Conservation (phyloP, 2,329 filamentous ascomycete genomes). For the Claviceps maximensis region DNA sequence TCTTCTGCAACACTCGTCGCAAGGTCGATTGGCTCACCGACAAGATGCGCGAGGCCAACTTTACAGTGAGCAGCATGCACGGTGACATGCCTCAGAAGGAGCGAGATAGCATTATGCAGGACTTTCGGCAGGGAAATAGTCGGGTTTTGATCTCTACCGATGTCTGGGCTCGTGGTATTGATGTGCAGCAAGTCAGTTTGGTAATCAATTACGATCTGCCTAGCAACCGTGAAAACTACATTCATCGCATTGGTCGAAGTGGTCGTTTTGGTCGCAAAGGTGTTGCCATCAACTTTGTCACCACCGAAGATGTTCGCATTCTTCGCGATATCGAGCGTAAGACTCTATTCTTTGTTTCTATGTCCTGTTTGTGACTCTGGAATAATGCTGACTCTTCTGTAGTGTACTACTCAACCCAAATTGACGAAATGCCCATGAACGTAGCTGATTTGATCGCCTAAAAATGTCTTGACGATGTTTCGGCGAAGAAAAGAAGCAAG, state of each 20-base stretch:
- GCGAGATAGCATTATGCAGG: conserved; percentile 97
- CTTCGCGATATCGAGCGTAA: conserved; percentile 88
- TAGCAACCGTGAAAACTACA: conserved; percentile 98
- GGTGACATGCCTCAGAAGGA: conserved; percentile 99
- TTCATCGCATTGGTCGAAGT: conserved; percentile 92
- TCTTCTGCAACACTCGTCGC: conserved; percentile 97
- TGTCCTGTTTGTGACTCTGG: not conserved
- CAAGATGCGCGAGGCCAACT: conserved; percentile 98
- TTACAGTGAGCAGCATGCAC: conserved; percentile 97
- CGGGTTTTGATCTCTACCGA: conserved; percentile 95
- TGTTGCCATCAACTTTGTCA: conserved; percentile 99
- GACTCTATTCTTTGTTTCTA: too few species aligned
- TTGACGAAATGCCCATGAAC: conserved; percentile 99
- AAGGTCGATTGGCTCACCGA: conserved; percentile 99
- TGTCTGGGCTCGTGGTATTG: conserved; percentile 95
- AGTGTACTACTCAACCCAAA: conserved; percentile 94
- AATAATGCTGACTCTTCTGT: conserved; percentile 19
- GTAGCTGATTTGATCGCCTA: conserved; percentile 50
- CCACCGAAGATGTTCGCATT: conserved; percentile 93
- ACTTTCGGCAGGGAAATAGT: conserved; percentile 93
- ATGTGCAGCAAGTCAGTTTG: conserved; percentile 94
- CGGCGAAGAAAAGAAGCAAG: not conserved
- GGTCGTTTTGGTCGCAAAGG: conserved; percentile 95
- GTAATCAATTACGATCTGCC: conserved; percentile 99
- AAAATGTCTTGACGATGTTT: conserved; percentile 4